Evolutionary conservation across 2,329 filamentous ascomycete species (phyloP).

Genomic region (Fusarium succisae): DNA sequence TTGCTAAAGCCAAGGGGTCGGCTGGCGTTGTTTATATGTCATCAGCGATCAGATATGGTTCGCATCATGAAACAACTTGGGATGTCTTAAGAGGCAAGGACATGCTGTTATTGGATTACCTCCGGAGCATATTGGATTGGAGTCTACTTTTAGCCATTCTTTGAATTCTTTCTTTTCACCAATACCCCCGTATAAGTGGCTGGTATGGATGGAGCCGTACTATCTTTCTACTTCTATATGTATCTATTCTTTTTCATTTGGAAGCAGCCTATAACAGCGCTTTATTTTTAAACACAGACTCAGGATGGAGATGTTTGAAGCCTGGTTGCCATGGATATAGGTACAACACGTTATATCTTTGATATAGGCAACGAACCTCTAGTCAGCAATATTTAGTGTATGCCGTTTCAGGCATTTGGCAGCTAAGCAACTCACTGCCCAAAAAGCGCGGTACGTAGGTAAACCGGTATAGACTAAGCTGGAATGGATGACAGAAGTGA

Average conservation of each 20-base stretch:
- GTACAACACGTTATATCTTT: neutral
- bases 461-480: neutral
- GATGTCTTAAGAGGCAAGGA: slow-evolving; percentile 24
- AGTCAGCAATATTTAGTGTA: neutral
- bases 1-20: slow-evolving; percentile 24
- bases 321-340: neutral
- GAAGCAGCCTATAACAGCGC: neutral
- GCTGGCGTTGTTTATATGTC: slow-evolving; percentile 20
- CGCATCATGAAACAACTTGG: slow-evolving; percentile 36
- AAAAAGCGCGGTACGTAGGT: neutral
- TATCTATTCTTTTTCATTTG: slow-evolving; percentile 14
- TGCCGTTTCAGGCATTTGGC: neutral
- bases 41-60: slow-evolving; percentile 24
- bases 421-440: neutral
- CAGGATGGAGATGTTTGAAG: neutral
- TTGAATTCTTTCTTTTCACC: slow-evolving; percentile 14
- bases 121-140: slow-evolving; percentile 24
- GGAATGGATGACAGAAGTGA: neutral
- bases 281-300: neutral
- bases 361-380: neutral
- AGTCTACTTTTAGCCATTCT: slow-evolving; percentile 15
- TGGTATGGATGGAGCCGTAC: slow-evolving; percentile 24
- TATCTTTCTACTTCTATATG: slow-evolving; percentile 1
- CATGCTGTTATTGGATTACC: slow-evolving; percentile 8
- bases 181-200: slow-evolving; percentile 25